Evolutionary conservation across 2,329 filamentous ascomycete genomes (phyloP).

Genomic region (Rhynchosporium agropyri): DNA sequence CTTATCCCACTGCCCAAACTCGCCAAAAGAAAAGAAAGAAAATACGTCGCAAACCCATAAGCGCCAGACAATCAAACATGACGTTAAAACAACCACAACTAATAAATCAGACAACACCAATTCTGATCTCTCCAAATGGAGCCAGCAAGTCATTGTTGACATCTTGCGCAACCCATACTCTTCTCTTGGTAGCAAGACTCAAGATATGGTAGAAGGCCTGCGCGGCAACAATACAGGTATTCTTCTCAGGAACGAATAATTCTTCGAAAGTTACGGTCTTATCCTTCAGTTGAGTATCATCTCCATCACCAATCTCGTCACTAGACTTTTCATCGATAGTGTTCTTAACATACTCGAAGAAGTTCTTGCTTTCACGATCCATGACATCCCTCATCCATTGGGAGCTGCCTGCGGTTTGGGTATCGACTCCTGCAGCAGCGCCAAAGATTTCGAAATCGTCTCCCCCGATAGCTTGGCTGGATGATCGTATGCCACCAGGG

Average conservation of each 20-base stretch:
- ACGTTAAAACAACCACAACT: not conserved
- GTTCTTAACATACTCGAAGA: conserved; percentile 59
- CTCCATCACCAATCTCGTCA: conserved; percentile 27
- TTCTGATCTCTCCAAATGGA: conserved; percentile 35
- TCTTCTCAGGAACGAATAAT: conserved; percentile 60
- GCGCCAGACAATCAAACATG: not conserved
- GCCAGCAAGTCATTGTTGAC: conserved; percentile 22
- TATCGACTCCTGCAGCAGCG: conserved; percentile 47
- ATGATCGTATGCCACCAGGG: conserved; percentile 11
- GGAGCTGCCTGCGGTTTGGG: conserved; percentile 50
- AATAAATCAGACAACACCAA: conserved; percentile 32
- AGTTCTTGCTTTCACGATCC: conserved; percentile 63
- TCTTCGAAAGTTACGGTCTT: conserved; percentile 67
- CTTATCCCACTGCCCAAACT: not conserved
- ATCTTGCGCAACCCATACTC: conserved; percentile 64
- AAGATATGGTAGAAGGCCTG: conserved; percentile 78
- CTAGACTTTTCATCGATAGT: conserved; percentile 47
- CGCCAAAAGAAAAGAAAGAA: not conserved
- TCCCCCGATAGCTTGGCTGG: conserved; percentile 23
- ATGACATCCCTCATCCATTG: conserved; percentile 55
- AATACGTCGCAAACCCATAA: not conserved
- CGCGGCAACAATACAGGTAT: conserved; percentile 63
- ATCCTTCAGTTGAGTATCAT: conserved; percentile 24
- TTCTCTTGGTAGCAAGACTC: conserved; percentile 66
- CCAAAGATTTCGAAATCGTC: conserved; percentile 50